phyloP scores from a whole-genome alignment of 345 rosid species.

The Trapa incisa region DNA sequence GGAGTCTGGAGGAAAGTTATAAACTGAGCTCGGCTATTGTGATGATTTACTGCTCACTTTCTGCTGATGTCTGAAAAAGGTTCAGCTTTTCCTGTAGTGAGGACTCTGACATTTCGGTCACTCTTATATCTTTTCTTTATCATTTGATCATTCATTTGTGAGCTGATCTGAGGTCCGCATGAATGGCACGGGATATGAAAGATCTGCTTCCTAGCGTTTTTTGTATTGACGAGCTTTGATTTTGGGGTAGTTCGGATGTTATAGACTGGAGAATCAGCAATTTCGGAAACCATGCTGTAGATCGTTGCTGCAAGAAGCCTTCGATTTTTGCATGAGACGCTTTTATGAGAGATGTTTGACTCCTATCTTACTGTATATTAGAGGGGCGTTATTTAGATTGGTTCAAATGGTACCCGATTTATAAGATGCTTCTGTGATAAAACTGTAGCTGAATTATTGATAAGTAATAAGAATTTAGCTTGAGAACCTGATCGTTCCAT shows the following conservation, averaged over 20 bases:
- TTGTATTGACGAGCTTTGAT: too few species aligned
- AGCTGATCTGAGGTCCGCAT: neutral
- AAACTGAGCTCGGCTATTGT: neutral
- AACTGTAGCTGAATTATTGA: neutral
- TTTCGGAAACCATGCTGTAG: too few species aligned
- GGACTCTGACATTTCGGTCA: neutral
- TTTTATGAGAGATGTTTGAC: too few species aligned
- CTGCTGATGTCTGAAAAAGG: neutral
- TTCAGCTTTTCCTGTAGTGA: neutral
- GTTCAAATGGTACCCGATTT: too few species aligned
- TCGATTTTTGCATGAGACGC: too few species aligned
- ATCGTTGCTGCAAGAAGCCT: too few species aligned
- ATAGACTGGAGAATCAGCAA: too few species aligned
- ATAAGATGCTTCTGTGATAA: too few species aligned
- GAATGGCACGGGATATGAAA: neutral
- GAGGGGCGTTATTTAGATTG: too few species aligned
- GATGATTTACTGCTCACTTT: neutral
- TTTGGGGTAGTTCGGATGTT: too few species aligned
- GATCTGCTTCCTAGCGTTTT: neutral
- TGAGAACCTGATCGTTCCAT: neutral
- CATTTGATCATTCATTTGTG: neutral
- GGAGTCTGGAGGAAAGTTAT: too few species aligned
- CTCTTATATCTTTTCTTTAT: neutral
- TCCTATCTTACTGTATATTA: too few species aligned
- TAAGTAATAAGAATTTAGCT: neutral